phyloP scores from a whole-genome alignment of 2,329 filamentous ascomycete species.

The Sphaerulina musiva region DNA sequence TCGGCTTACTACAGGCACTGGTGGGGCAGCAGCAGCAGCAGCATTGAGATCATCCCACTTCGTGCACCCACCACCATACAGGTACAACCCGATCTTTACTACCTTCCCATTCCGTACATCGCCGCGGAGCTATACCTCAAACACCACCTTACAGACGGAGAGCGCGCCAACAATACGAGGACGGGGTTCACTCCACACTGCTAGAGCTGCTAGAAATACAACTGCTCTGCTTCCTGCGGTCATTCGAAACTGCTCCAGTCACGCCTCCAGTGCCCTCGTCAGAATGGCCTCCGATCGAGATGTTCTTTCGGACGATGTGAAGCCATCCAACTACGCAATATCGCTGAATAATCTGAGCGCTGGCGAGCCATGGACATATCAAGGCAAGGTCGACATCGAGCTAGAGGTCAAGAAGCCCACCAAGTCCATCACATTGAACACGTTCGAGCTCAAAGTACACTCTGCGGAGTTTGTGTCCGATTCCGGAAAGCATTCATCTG shows the following conservation, averaged over 20 bases:
- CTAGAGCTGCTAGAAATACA: background rate
- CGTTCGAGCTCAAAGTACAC: slow-evolving; percentile 73
- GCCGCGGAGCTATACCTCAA: background rate
- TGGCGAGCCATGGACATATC: slow-evolving; percentile 68
- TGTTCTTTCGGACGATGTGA: slow-evolving; percentile 51
- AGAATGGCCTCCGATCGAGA: slow-evolving; percentile 44
- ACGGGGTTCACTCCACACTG: background rate
- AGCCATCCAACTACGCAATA: slow-evolving; percentile 78
- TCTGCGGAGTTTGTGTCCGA: slow-evolving; percentile 57
- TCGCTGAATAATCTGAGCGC: slow-evolving; percentile 73
- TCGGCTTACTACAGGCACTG: background rate
- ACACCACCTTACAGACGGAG: background rate
- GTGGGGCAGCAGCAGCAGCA: background rate
- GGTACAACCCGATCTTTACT: background rate
- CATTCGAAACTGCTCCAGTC: slow-evolving; percentile 26
- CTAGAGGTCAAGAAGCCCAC: slow-evolving; percentile 64
- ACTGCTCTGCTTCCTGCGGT: background rate
- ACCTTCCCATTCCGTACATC: background rate
- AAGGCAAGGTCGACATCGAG: slow-evolving; percentile 77
- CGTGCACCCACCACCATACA: background rate
- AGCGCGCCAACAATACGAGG: background rate
- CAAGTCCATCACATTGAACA: slow-evolving; percentile 75
- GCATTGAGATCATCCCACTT: background rate
- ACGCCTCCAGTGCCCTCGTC: slow-evolving; percentile 31
- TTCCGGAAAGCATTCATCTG: slow-evolving; percentile 51